These are phyloP conservation scores for Meira miltonrushii DNA, from an alignment of 1,284 basidiomycete genomes.

Conservation along the genomic window DNA sequence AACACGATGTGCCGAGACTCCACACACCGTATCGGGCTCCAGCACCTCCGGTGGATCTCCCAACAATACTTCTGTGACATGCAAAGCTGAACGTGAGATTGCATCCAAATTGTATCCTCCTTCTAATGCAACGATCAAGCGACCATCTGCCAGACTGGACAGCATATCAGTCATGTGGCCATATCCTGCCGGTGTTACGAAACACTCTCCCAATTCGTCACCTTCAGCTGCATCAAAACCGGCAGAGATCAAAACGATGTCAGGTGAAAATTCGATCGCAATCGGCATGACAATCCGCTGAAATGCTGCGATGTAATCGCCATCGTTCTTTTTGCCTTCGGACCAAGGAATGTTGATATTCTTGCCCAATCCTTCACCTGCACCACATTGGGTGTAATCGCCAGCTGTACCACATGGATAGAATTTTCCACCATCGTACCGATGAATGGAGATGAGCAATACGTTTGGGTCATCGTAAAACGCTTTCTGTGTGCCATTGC, in stretches of 20 bases:
- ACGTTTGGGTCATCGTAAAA: slow-evolving; percentile 87
- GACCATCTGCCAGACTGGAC: slow-evolving; percentile 78
- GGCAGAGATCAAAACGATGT: slow-evolving; percentile 93
- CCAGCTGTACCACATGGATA: slow-evolving; percentile 91
- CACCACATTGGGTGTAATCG: slow-evolving; percentile 74
- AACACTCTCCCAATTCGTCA: slow-evolving; percentile 82
- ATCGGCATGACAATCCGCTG: slow-evolving; percentile 95
- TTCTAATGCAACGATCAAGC: slow-evolving; percentile 87
- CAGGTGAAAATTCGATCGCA: slow-evolving; percentile 88
- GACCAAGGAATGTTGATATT: slow-evolving; percentile 98
- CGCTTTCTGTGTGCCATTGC: slow-evolving; percentile 92
- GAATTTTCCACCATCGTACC: slow-evolving; percentile 74
- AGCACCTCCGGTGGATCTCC: slow-evolving; percentile 73
- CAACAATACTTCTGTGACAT: slow-evolving; percentile 76
- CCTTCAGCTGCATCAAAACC: slow-evolving; percentile 95
- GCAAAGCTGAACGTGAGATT: slow-evolving; percentile 77
- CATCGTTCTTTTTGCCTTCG: slow-evolving; percentile 77
- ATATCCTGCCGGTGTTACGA: slow-evolving; percentile 87
- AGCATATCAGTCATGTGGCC: slow-evolving; percentile 99
- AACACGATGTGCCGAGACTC: slow-evolving; percentile 74
- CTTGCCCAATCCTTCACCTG: slow-evolving; percentile 67
- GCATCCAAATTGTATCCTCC: slow-evolving; percentile 93
- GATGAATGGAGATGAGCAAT: slow-evolving; percentile 92
- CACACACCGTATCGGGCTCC: slow-evolving; percentile 63
- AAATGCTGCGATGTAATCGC: slow-evolving; percentile 94